A percentile compares a stretch with the other conserved stretches of the same genome.
Conservation (phyloP, 2,329 filamentous ascomycete genomes). For the Cadophora luteo-olivacea region DNA sequence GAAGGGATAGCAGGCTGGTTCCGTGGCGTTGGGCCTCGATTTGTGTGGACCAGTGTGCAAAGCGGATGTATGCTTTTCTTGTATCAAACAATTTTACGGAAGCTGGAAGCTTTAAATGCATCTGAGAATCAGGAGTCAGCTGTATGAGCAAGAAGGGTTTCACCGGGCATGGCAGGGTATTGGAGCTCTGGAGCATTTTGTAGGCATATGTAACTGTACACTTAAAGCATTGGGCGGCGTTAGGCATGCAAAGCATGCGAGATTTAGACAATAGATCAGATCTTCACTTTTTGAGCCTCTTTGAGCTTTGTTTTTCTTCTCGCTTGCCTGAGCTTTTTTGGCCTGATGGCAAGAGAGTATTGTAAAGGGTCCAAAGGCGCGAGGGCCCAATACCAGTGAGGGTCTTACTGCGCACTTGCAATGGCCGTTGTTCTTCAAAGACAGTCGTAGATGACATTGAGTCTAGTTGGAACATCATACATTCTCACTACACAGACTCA, state of each 20-base stretch:
- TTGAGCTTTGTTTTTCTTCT: not conserved
- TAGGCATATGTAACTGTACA: conserved; percentile 39
- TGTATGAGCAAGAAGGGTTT: conserved; percentile 32
- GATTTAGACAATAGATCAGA: conserved; percentile 42
- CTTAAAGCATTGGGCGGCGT: conserved; percentile 43
- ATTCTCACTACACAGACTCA: not conserved
- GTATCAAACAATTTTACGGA: conserved; percentile 85
- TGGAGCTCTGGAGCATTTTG: conserved; percentile 20
- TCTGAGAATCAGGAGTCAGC: conserved; percentile 33
- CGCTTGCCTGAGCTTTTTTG: not conserved
- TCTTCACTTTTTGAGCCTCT: conserved; percentile 39
- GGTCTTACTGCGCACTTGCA: not conserved
- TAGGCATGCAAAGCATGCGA: conserved; percentile 34
- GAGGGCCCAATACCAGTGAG: too few species aligned
- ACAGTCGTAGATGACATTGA: not conserved
- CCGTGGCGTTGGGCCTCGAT: conserved; percentile 88
- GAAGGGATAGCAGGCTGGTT: conserved; percentile 93
- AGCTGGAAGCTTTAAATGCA: conserved; percentile 63
- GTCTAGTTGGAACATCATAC: not conserved
- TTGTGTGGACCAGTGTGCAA: conserved; percentile 97
- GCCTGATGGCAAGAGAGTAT: not conserved
- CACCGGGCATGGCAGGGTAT: conserved; percentile 5
- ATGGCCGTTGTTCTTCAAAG: not conserved
- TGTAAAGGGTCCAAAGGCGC: too few species aligned
- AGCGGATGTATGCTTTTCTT: conserved; percentile 96